Evolutionary conservation across 2,329 filamentous ascomycete species (phyloP), one percentile per base, ranked within the genome.

Genomic region (Neoarthrinium moseri): DNA sequence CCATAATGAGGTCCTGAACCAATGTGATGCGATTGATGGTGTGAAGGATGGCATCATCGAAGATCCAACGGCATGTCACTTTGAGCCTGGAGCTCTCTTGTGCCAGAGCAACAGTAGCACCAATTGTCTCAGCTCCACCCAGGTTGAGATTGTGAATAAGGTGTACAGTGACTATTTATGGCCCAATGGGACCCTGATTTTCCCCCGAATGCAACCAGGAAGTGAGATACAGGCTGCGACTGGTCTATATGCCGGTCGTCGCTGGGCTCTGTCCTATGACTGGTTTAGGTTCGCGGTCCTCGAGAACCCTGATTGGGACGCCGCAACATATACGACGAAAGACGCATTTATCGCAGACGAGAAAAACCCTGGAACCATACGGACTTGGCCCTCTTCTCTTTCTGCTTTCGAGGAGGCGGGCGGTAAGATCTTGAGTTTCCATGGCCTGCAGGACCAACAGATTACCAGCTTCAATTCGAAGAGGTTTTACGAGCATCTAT

Each of bases 241-340:
- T 4, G 57, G 63, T 4, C 52, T 73, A 3, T 69, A 73, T 44
- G 62, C 55, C 20, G 71, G 71, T 22, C 32, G 51, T 3, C 56
- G 69, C 1, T 74, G 70, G 48, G 55, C 59, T 1, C 74, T 71
- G 44, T 69, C 69, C 4, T 60, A 58, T 3, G 72, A 75, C 56
- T 78, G 72, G 72, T 70, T 68, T 59, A 64, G 65, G 34, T 76
- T 71, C 54, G 73, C 60, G 12, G 60, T 77, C 41, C 72, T 71
- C 56, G 70, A 71, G 45, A 60, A 72, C 47, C 60, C 69, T 0
- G 57, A 44, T 26, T 76, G 68, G 68, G 60, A 71, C 40, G 63
- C 70, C 3, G 48, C 58, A 2, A 65, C 57, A 3, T 59, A 72
- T 24, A 60, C 58, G 22, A 40, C 61, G 5, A 52, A 56, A 6